Evolutionary conservation across 176 grass and related monocot genomes (phyloP).

Genomic region (Hordeum vulgare): DNA sequence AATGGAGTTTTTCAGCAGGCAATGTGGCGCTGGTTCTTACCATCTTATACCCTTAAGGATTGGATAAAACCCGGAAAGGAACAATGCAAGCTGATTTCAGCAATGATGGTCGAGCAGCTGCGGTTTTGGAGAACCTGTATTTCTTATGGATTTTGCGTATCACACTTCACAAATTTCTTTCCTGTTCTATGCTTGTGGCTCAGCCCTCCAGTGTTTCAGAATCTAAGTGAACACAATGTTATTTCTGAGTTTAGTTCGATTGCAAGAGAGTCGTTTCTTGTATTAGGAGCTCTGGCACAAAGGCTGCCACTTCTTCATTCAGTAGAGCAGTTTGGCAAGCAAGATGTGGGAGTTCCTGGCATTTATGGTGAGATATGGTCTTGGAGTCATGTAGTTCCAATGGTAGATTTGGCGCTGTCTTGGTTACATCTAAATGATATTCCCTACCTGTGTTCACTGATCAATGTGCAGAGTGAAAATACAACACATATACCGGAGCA

Average conservation of each 20-base stretch:
- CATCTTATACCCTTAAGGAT: constrained; percentile 54
- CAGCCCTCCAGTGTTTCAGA: constrained; percentile 49
- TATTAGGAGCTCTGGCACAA: constrained; percentile 62
- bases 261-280: constrained; percentile 82
- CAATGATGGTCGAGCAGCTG: constrained; percentile 82
- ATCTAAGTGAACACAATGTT: constrained; percentile 51
- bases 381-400: constrained; percentile 75
- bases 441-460: constrained; percentile 34
- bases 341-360: constrained; percentile 23
- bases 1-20: constrained; percentile 71
- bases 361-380: constrained; percentile 46
- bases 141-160: constrained; percentile 73
- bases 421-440: constrained; percentile 63
- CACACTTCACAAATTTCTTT: constrained; percentile 76
- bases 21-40: constrained; percentile 78
- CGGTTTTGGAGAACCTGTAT: constrained; percentile 83
- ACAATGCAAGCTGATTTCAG: constrained; percentile 59
- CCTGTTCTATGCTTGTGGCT: constrained; percentile 73
- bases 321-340: constrained; percentile 38
- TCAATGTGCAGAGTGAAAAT: constrained; percentile 22
- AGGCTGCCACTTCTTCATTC: constrained; percentile 75
- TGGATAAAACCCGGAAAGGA: constrained; percentile 66
- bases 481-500: constrained; percentile 17
- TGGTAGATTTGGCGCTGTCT: constrained; percentile 66
- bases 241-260: constrained; percentile 69